Conservation (phyloP, 805 yeast genomes). For the Tetrapisispora iriomotensis region DNA sequence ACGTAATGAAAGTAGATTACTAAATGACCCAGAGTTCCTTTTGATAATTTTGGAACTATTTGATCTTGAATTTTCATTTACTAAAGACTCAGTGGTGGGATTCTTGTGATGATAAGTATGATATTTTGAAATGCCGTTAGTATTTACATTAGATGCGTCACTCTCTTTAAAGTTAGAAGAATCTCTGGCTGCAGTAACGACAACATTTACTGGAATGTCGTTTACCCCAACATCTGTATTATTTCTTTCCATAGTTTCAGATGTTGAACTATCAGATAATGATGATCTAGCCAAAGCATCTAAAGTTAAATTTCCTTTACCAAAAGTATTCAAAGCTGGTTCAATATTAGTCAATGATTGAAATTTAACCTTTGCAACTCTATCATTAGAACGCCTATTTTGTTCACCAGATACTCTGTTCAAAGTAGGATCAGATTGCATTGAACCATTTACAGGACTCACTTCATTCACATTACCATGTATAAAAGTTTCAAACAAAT, state of each 20-base stretch:
- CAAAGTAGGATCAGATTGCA: too few relatives aligned
- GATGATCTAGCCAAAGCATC: conserved; percentile 22
- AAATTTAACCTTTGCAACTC: conserved; percentile 21
- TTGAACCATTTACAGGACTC: not conserved
- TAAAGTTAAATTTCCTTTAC: conserved; percentile 43
- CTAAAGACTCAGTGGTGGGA: not conserved
- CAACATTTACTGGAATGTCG: not conserved
- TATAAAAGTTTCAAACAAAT: not conserved
- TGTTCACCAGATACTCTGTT: not conserved
- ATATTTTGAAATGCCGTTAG: not conserved
- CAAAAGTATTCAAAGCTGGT: conserved; percentile 44
- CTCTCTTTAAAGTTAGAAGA: too few relatives aligned
- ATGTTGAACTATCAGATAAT: not conserved
- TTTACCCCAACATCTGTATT: not conserved
- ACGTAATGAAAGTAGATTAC: conserved; percentile 5
- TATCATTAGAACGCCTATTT: not conserved
- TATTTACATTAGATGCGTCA: too few relatives aligned
- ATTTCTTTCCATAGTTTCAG: not conserved
- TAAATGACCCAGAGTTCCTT: conserved; percentile 2
- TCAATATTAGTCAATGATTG: conserved; percentile 16
- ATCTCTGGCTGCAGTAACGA: too few relatives aligned
- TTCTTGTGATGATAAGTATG: not conserved
- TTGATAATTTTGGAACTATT: not conserved
- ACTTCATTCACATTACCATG: not conserved
- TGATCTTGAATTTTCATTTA: not conserved